A percentile compares a stretch with the other conserved stretches of the same genome.
Evolutionary conservation across 2,329 filamentous ascomycete genomes (phyloP).

Genomic region (Tolypocladium guangdongense): DNA sequence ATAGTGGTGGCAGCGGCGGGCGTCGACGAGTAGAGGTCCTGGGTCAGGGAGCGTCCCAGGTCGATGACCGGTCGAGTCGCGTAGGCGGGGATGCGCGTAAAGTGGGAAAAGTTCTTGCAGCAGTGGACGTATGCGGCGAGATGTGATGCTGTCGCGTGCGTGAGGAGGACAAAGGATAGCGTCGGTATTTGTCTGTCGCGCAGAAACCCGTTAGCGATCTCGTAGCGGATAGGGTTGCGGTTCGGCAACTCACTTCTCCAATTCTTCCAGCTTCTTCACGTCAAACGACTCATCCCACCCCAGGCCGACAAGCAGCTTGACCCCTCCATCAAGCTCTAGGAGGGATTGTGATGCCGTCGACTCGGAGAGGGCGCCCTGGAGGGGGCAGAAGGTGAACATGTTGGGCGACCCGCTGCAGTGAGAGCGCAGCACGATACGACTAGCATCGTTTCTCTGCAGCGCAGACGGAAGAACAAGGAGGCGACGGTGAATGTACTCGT

Average conservation of each 20-base stretch:
- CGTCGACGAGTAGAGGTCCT: constrained; percentile 85
- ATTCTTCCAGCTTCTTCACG: constrained; percentile 66
- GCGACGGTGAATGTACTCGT: neutral
- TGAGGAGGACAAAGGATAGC: constrained; percentile 85
- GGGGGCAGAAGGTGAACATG: constrained; percentile 95
- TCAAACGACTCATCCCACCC: constrained; percentile 95
- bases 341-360: constrained; percentile 89
- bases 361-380: constrained; percentile 82
- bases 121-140: constrained; percentile 91
- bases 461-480: neutral
- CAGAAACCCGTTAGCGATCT: neutral
- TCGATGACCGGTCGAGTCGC: constrained; percentile 90
- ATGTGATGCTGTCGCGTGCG: constrained; percentile 85
- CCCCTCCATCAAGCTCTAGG: constrained; percentile 87
- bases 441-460: neutral
- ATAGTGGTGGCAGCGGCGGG: constrained; percentile 81
- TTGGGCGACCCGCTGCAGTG: constrained; percentile 10
- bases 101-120: constrained; percentile 90
- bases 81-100: constrained; percentile 87
- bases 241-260: constrained; percentile 62
- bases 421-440: neutral
- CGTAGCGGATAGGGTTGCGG: neutral
- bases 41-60: constrained; percentile 78
- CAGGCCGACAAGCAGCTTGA: constrained; percentile 89
- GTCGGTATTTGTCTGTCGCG: constrained; percentile 69